Base-by-base conservation (phyloP, 2,329 filamentous ascomycete species). In the Boeremia exigua region DNA sequence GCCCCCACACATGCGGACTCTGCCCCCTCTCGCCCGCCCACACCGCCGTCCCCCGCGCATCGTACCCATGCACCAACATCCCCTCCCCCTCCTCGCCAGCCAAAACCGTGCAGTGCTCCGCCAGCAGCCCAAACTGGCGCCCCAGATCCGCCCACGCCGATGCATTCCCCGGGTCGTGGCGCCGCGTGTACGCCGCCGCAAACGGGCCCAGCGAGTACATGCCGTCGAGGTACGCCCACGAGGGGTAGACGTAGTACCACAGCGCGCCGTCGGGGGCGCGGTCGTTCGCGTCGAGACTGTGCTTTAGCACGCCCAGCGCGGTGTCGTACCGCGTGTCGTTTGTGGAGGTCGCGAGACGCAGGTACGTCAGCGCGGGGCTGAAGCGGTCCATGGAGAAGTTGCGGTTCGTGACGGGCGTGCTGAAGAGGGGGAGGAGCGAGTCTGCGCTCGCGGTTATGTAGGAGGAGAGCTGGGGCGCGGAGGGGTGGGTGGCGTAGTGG, bases 21-120 rank as follows among this genome's bases (percentile, higher is more conserved):
- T 79, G 81, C 1, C 84, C 84, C 0, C 80, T 84, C 2, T 64
- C 70, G 48, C 83, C 75, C 0, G 84, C 83, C 84, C 84, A 86
- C 0, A 77, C 65, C 4, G 82, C 82, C 0, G 62, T 76, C 54
- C 75, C 78, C 9, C 71, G 73, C 30, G 78, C 78, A 56, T 86
- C 84, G 61, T 84, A 86, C 5, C 84, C 83, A 57, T 86, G 84
- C 0, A 82, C 78, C 0, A 84, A 70, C 0, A 85, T 71, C 0
- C 29, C 34, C 8, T 27, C 37, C 1, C 19, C 37, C 3, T 19
- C 37, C 29, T 30, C 19, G 37, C 3, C 3, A 10, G 36, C 6
- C 69, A 55, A 59, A 80, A 71, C 19, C 12, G 69, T 62, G 53
- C 78, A 81, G 56, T 79, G 78, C 42, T 66, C 60, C 59, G 80